A percentile compares a stretch with the other conserved stretches of the same genome.
Conservation (phyloP, 768 basidiomycete genomes). For the Russula earlei region DNA sequence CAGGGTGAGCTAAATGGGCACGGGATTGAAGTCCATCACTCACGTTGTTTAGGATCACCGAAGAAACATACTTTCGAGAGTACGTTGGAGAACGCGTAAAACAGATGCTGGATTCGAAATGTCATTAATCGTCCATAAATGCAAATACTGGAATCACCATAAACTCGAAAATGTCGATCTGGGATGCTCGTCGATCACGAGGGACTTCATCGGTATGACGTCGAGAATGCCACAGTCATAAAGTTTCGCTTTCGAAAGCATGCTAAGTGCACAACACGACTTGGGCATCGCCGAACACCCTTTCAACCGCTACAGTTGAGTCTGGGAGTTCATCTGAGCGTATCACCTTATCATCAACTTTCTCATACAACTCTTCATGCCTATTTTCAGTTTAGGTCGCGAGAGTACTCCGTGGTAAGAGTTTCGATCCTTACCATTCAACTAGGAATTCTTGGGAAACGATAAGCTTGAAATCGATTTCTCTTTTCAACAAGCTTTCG, state of each 20-base stretch:
- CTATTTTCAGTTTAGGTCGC: constrained; percentile 22
- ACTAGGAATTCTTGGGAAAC: constrained; percentile 25
- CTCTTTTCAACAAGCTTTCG: constrained; percentile 48
- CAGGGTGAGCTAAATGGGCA: not conserved
- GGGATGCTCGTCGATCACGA: constrained; percentile 52
- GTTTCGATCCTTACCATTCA: constrained; percentile 23
- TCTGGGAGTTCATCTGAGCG: constrained; percentile 33
- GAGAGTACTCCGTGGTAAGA: not conserved
- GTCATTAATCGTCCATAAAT: not conserved
- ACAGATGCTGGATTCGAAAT: constrained; percentile 31
- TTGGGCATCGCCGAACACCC: constrained; percentile 24
- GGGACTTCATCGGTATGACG: constrained; percentile 33
- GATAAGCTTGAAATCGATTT: constrained; percentile 49
- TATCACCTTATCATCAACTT: constrained; percentile 31
- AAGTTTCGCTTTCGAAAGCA: constrained; percentile 39
- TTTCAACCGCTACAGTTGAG: constrained; percentile 21
- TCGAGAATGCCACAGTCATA: constrained; percentile 27
- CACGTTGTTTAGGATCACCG: constrained; percentile 47
- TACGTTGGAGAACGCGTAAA: constrained; percentile 30
- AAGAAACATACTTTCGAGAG: constrained; percentile 44
- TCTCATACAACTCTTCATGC: constrained; percentile 42
- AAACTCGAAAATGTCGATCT: constrained; percentile 40
- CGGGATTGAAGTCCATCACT: constrained; percentile 11
- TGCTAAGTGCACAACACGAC: constrained; percentile 43
- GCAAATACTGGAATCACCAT: constrained; percentile 28